phyloP scores from a whole-genome alignment of 1,139 yeast genomes.

The Yamadazyma songkhlaensis region DNA sequence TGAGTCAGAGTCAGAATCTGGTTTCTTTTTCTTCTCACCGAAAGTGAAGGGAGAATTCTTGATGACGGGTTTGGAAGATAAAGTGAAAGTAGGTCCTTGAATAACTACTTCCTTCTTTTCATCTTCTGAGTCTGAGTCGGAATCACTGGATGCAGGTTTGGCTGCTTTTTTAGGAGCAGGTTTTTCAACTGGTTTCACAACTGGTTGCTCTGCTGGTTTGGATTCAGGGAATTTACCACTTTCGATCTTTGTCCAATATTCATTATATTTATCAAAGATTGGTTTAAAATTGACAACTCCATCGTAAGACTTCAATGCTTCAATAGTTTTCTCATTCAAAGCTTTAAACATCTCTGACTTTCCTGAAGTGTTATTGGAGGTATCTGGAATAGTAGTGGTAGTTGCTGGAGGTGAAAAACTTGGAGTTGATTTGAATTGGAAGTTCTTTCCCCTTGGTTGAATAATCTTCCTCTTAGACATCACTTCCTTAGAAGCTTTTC shows the following conservation, averaged over 20 bases:
- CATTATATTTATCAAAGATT: slow-evolving; percentile 57
- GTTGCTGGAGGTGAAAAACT: not conserved
- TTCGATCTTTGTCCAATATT: slow-evolving; percentile 41
- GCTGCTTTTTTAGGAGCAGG: slow-evolving; percentile 6
- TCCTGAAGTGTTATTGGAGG: not conserved
- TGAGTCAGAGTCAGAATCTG: slow-evolving; percentile 28
- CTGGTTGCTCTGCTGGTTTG: slow-evolving; percentile 5
- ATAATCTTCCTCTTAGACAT: slow-evolving; percentile 69
- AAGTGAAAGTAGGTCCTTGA: slow-evolving; percentile 66
- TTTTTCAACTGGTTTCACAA: too few species aligned
- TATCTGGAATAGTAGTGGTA: not conserved
- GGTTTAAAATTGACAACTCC: slow-evolving; percentile 58
- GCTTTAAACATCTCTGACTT: slow-evolving; percentile 54
- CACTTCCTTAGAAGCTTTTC: slow-evolving; percentile 57
- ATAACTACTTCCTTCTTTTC: slow-evolving; percentile 41
- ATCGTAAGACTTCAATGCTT: slow-evolving; percentile 47
- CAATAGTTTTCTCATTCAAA: slow-evolving; percentile 62
- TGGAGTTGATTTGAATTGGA: slow-evolving; percentile 9
- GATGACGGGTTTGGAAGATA: slow-evolving; percentile 51
- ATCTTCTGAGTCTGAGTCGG: slow-evolving; percentile 30
- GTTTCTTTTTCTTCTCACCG: slow-evolving; percentile 40
- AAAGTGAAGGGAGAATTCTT: slow-evolving; percentile 60
- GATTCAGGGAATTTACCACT: not conserved
- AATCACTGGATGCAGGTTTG: slow-evolving; percentile 4
- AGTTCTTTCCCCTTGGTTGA: slow-evolving; percentile 45